Base-by-base conservation (phyloP, 1,139 yeast species). In the Candida sojae region DNA sequence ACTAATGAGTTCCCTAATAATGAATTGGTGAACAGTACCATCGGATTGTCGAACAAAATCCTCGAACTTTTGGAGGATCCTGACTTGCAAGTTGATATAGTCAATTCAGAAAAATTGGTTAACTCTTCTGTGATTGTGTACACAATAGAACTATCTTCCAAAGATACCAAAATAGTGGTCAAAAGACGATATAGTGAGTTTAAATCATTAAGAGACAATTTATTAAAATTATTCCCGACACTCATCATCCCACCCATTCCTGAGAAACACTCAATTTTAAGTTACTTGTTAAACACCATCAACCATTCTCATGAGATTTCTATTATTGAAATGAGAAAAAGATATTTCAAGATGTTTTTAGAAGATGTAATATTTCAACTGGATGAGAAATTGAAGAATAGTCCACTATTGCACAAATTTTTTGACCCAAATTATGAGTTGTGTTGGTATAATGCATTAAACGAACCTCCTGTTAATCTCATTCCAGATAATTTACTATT, bases 221-320 rank as follows among this genome's bases (percentile, higher is more conserved):
- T 81, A 36, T 61, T 71, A 41, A 70, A 70, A 55, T 62, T 80
- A 41, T 79, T 69, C 53, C 85, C 84, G 4, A 77, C 82, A 1
- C 60, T 73, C 36, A 68, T 80, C 12, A 67, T 81, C 9, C 84
- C 86, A 1, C 83, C 84, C 2, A 75, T 81, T 12, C 86, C 86
- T 0, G 84, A 79, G 53, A 81, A 80, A 53, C 86, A 81, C 55
- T 74, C 84, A 1, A 54, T 81, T 6, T 60, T 75, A 47, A 67
- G 73, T 39, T 74, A 71, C 51, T 61, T 76, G 44, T 59, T 75
- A 48, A 73, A 72, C 48, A 68, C 79, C 32, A 59, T 75, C 47
- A 71, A 73, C 51, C 68, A 60, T 49, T 56, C 70, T 43, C 68
- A 70, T 45, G 80, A 75, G 50, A 50, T 67, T 17, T 61, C 62